Conservation (phyloP, 1,284 basidiomycete species). For the Cerrena zonata region DNA sequence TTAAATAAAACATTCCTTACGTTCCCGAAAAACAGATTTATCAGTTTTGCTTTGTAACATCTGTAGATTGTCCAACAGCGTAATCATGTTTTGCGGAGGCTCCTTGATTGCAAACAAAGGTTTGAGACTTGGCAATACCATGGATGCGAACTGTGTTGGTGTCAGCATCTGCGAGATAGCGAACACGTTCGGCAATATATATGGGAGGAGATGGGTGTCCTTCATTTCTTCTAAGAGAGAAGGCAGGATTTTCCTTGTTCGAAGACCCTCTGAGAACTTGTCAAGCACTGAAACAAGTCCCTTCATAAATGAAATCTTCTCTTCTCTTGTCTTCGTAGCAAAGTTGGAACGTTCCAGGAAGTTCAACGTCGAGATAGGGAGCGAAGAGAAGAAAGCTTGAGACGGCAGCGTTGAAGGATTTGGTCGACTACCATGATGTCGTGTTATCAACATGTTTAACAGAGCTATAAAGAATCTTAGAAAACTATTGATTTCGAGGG, state of each 20-base stretch:
- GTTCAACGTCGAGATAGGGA: constrained; percentile 95
- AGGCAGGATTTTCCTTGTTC: constrained; percentile 88
- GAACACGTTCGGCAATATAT: constrained; percentile 98
- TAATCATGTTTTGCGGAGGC: constrained; percentile 94
- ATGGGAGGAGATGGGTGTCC: constrained; percentile 85
- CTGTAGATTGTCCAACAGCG: constrained; percentile 82
- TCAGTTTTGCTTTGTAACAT: constrained; percentile 89
- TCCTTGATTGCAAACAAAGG: constrained; percentile 90
- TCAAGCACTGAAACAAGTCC: constrained; percentile 80
- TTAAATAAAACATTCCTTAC: constrained; percentile 42
- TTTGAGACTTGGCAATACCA: constrained; percentile 83
- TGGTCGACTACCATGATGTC: constrained; percentile 68
- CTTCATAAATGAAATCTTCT: constrained; percentile 94
- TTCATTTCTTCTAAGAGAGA: constrained; percentile 97
- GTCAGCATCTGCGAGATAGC: constrained; percentile 78
- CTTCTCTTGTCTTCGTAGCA: constrained; percentile 87
- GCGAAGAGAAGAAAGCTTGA: constrained; percentile 88
- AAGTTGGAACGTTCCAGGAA: constrained; percentile 96
- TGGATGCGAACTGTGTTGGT: constrained; percentile 74
- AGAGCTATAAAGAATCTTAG: constrained; percentile 47
- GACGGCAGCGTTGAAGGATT: constrained; percentile 75
- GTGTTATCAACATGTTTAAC: constrained; percentile 73
- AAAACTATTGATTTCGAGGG: neutral
- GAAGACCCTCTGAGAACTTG: constrained; percentile 82
- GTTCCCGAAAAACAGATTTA: constrained; percentile 81